A percentile compares a stretch with the other conserved stretches of the same genome.
phyloP scores from a whole-genome alignment of 306 rosid species.

The Cicer bijugum region DNA sequence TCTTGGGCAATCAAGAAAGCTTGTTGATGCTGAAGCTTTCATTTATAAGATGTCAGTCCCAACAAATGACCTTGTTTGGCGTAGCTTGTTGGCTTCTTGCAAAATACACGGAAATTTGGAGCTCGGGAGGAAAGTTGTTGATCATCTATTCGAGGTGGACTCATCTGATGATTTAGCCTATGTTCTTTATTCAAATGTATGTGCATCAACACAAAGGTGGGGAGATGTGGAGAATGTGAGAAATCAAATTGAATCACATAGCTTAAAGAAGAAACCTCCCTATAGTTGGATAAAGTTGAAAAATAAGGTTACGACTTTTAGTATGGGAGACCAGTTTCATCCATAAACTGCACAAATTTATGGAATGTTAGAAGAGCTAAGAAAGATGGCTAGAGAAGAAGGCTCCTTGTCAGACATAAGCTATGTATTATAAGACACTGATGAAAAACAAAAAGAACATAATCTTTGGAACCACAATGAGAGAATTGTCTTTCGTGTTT shows the following conservation, averaged over 20 bases:
- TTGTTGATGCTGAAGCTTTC: conserved; percentile 75
- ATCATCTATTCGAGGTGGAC: conserved; percentile 67
- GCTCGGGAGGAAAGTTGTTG: conserved; percentile 73
- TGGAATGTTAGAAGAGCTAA: conserved; percentile 70
- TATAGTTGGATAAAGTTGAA: conserved; percentile 89
- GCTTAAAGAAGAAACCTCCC: conserved; percentile 81
- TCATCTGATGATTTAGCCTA: conserved; percentile 85
- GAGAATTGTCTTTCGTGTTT: conserved; percentile 89
- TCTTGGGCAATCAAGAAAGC: conserved; percentile 91
- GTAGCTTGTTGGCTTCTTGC: conserved; percentile 84
- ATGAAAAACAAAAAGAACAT: conserved; percentile 89
- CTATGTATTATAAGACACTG: conserved; percentile 80
- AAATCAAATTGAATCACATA: conserved; percentile 65
- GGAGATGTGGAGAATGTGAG: conserved; percentile 80
- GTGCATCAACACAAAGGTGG: conserved; percentile 83
- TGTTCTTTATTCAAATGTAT: conserved; percentile 84
- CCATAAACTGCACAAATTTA: conserved; percentile 57
- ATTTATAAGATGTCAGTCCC: conserved; percentile 65
- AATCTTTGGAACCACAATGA: conserved; percentile 97
- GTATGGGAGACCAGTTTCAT: conserved; percentile 80
- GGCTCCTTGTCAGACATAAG: conserved; percentile 86
- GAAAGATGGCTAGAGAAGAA: conserved; percentile 68
- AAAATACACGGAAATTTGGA: conserved; percentile 78
- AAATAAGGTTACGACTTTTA: conserved; percentile 68
- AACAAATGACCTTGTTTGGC: conserved; percentile 81